phyloP scores from a whole-genome alignment of 192 early-diverging fungal genomes.

The Podila clonocystis region DNA sequence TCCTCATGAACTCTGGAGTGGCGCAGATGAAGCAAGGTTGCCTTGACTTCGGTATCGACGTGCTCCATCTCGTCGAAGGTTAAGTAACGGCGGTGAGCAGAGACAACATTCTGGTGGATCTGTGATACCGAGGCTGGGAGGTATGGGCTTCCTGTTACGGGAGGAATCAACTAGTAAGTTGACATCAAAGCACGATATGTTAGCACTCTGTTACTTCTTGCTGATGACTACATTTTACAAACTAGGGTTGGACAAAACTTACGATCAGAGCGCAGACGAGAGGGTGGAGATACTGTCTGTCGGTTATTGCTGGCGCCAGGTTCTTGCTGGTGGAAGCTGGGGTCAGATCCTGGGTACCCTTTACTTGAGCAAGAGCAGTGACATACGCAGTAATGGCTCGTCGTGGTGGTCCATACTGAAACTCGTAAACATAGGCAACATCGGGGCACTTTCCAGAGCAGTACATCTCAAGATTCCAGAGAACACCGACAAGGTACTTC shows the following conservation, averaged over 20 bases:
- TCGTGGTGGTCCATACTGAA: conserved; percentile 19
- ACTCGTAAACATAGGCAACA: conserved; percentile 29
- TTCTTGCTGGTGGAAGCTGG: conserved; percentile 13
- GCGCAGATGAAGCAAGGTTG: conserved; percentile 9
- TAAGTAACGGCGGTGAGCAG: background rate
- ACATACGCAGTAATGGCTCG: conserved; percentile 24
- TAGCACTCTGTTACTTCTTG: background rate
- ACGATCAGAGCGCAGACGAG: conserved; percentile 48
- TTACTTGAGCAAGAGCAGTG: background rate
- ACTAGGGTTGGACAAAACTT: conserved; percentile 5
- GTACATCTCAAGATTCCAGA: conserved; percentile 53
- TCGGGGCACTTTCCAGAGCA: conserved; percentile 47
- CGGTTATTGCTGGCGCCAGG: background rate
- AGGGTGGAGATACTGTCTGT: conserved; percentile 28
- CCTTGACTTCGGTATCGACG: conserved; percentile 17
- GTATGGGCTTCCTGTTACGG: conserved; percentile 6
- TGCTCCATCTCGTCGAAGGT: conserved; percentile 31
- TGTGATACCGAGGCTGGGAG: conserved; percentile 21
- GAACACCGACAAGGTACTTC: conserved; percentile 30
- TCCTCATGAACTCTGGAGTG: conserved; percentile 7
- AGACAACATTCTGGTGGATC: conserved; percentile 17
- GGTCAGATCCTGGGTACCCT: background rate
- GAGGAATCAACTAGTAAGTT: conserved; percentile 14
- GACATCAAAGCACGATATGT: background rate
- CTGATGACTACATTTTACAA: background rate